Evolutionary conservation across 225 moss, liverwort and hornwort species (phyloP).

Genomic region (Antitrichia curtipendula): DNA sequence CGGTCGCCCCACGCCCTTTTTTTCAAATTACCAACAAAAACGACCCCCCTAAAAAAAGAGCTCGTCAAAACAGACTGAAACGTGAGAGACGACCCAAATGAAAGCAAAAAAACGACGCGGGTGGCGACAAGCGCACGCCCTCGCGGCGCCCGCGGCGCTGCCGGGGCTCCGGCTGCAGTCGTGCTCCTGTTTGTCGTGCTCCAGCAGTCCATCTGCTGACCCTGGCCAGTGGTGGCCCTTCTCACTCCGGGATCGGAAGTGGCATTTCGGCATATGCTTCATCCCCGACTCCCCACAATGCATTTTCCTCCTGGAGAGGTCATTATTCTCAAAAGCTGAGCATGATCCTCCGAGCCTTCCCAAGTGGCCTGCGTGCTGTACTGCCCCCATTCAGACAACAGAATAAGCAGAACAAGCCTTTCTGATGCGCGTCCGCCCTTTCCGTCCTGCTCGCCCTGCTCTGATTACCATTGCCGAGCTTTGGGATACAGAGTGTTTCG

Average conservation of each 20-base stretch:
- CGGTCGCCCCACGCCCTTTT: too few species aligned
- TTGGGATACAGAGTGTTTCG: not conserved
- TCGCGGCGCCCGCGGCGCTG: not conserved
- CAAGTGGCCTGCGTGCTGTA: not conserved
- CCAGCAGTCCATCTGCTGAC: not conserved
- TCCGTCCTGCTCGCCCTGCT: not conserved
- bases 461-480: not conserved
- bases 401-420: not conserved
- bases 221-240: not conserved
- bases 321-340: not conserved
- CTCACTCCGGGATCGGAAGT: not conserved
- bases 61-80: not conserved
- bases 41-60: not conserved
- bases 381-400: not conserved
- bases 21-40: too few species aligned
- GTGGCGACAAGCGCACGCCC: not conserved
- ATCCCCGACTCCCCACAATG: not conserved
- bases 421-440: not conserved
- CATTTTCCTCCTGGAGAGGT: not conserved
- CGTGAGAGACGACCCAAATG: not conserved
- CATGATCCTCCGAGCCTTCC: not conserved
- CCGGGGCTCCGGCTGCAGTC: not conserved
- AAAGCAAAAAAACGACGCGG: not conserved
- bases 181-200: not conserved
- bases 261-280: conserved; percentile 29